Conservation (phyloP, 257 asterid genomes). For the Nicotiana undulata region DNA sequence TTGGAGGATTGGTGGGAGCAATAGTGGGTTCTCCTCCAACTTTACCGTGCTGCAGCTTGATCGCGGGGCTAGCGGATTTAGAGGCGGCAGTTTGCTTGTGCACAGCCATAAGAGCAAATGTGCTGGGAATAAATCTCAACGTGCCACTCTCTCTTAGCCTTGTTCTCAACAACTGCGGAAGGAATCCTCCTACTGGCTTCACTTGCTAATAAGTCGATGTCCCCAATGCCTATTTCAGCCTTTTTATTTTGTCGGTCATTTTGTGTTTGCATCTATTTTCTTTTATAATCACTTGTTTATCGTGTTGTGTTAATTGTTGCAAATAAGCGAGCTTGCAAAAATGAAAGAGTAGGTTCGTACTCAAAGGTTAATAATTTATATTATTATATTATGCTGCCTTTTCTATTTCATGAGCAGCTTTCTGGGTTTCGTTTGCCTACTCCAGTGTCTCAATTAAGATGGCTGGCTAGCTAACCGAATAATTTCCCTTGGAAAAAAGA, state of each 20-base stretch:
- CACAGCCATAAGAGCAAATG: slow-evolving; percentile 22
- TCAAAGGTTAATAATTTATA: neutral
- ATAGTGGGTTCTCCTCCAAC: slow-evolving; percentile 18
- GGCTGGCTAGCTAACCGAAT: neutral
- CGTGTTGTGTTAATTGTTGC: neutral
- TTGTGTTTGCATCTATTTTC: neutral
- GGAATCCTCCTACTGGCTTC: slow-evolving; percentile 9
- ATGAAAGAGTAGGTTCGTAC: neutral
- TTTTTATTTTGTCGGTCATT: neutral
- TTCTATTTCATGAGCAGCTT: neutral
- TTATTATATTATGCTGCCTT: neutral
- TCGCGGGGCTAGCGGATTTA: slow-evolving; percentile 16
- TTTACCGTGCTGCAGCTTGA: slow-evolving; percentile 21
- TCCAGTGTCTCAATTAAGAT: neutral
- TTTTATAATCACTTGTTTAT: neutral
- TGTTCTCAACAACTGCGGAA: slow-evolving; percentile 22
- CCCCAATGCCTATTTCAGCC: neutral
- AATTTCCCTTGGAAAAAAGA: neutral
- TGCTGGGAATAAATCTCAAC: slow-evolving; percentile 17
- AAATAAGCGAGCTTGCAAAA: neutral
- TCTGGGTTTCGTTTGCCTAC: neutral
- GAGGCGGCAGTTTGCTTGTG: slow-evolving; percentile 30
- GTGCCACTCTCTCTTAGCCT: slow-evolving; percentile 15
- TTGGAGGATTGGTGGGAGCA: slow-evolving; percentile 11
- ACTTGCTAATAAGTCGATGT: neutral